These are phyloP conservation scores for Apiotrichum laibachii DNA, from an alignment of 1,284 basidiomycete species.

Conservation along the genomic window DNA sequence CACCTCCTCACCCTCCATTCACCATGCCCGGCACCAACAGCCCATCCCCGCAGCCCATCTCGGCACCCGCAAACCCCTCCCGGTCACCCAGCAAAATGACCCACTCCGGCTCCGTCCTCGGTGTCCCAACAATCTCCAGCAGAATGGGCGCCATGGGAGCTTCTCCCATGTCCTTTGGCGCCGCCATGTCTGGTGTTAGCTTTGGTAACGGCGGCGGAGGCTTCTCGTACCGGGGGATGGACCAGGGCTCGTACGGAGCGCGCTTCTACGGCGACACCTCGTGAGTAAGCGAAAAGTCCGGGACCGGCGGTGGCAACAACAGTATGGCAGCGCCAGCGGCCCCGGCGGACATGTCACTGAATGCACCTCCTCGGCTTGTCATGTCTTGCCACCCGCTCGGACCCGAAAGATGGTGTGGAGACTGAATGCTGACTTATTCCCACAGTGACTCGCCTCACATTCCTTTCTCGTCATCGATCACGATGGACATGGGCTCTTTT, in stretches of 20 bases:
- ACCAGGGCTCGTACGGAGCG: conserved; percentile 34
- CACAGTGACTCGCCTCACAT: conserved; percentile 38
- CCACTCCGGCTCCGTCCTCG: conserved; percentile 12
- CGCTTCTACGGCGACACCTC: conserved; percentile 42
- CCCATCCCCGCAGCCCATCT: conserved; percentile 17
- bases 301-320: neutral
- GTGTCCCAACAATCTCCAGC: conserved; percentile 4
- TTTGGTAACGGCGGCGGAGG: conserved; percentile 43
- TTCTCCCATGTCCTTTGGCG: conserved; percentile 45
- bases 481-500: conserved; percentile 44
- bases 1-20: neutral
- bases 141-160: conserved; percentile 31
- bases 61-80: conserved; percentile 23
- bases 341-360: no score
- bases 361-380: no score
- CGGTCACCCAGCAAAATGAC: conserved; percentile 19
- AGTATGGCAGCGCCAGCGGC: no score
- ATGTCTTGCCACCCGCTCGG: conserved; percentile 3
- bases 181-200: conserved; percentile 46
- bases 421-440: neutral
- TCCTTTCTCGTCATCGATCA: conserved; percentile 40
- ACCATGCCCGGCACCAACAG: conserved; percentile 2
- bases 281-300: conserved; percentile 27
- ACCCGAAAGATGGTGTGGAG: neutral
- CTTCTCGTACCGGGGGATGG: conserved; percentile 33